phyloP scores from a whole-genome alignment of 31 red algal genomes.

The Endocladia muricata region DNA sequence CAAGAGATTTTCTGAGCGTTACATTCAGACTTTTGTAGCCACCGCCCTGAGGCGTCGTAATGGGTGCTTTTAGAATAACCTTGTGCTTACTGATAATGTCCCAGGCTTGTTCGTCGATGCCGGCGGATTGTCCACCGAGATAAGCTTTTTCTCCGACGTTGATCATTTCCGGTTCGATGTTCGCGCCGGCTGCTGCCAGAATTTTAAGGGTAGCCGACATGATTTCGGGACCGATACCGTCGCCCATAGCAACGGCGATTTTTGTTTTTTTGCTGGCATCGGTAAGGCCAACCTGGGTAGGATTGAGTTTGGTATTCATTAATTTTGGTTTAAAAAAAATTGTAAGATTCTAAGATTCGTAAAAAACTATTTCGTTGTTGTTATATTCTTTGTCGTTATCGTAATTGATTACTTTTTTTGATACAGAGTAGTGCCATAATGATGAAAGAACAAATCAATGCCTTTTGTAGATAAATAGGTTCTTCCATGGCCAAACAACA shows the following conservation, averaged over 20 bases:
- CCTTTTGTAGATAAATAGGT: too few relatives aligned
- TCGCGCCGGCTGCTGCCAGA: slow-evolving; percentile 1
- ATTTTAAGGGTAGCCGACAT: background rate
- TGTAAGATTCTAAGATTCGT: too few relatives aligned
- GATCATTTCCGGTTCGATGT: slow-evolving; percentile 5
- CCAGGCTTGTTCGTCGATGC: background rate
- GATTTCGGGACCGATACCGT: slow-evolving; percentile 11
- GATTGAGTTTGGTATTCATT: too few relatives aligned
- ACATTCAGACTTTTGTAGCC: slow-evolving; percentile 19
- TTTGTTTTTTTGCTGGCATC: too few relatives aligned
- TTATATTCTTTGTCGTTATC: too few relatives aligned
- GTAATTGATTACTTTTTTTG: too few relatives aligned
- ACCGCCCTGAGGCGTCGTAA: slow-evolving; percentile 4
- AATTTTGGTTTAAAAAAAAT: too few relatives aligned
- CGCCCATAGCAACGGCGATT: background rate
- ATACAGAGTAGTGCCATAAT: too few relatives aligned
- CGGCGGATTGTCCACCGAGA: background rate
- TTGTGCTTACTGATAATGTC: background rate
- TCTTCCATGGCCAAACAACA: too few relatives aligned
- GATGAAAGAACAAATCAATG: too few relatives aligned
- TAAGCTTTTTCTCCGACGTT: slow-evolving; percentile 6
- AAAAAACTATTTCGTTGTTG: too few relatives aligned
- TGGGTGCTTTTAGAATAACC: slow-evolving; percentile 5
- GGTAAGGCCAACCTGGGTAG: too few relatives aligned
- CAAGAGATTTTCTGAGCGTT: slow-evolving; percentile 19